Conservation (phyloP, 2,329 filamentous ascomycete genomes). For the Simplicillium sp. region DNA sequence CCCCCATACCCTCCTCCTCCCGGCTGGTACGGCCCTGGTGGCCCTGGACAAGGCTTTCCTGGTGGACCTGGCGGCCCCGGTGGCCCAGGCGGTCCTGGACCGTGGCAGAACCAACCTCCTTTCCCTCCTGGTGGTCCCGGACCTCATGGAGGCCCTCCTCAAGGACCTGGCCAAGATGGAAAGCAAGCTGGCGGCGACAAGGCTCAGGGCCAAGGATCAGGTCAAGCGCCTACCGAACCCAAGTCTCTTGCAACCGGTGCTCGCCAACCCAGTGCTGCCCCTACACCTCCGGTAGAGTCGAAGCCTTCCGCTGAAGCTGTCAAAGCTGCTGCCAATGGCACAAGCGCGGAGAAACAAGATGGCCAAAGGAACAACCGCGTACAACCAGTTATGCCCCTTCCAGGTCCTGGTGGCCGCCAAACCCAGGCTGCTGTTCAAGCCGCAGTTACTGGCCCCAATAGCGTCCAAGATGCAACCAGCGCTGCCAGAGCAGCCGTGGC, state of each 20-base stretch:
- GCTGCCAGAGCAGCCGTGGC: conserved; percentile 71
- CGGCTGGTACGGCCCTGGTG: conserved; percentile 48
- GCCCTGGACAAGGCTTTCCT: conserved; percentile 63
- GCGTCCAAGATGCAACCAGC: conserved; percentile 59
- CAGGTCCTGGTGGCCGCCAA: conserved; percentile 27
- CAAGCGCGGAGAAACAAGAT: conserved; percentile 17
- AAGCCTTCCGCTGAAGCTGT: conserved; percentile 46
- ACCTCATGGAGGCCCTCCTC: conserved; percentile 40
- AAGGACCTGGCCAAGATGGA: conserved; percentile 20
- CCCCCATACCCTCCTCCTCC: conserved; percentile 63
- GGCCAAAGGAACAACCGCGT: conserved; percentile 35
- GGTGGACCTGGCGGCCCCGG: conserved; percentile 15
- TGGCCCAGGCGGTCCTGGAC: conserved; percentile 40
- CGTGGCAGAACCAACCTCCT: conserved; percentile 36
- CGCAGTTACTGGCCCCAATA: conserved; percentile 23
- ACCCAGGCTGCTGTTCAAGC: conserved; percentile 24
- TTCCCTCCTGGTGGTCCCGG: conserved; percentile 57
- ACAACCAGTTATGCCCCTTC: conserved; percentile 56
- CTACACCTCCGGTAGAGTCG: conserved; percentile 57
- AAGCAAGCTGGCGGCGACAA: conserved; percentile 27
- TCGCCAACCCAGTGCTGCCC: conserved; percentile 38
- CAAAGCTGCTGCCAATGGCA: conserved; percentile 35
- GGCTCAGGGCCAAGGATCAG: background rate
- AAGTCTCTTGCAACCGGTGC: conserved; percentile 39
- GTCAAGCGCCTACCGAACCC: conserved; percentile 36